A percentile compares a stretch with the other conserved stretches of the same genome.
phyloP scores from a whole-genome alignment of 139 green algal genomes.

The Eudorina sp. region DNA sequence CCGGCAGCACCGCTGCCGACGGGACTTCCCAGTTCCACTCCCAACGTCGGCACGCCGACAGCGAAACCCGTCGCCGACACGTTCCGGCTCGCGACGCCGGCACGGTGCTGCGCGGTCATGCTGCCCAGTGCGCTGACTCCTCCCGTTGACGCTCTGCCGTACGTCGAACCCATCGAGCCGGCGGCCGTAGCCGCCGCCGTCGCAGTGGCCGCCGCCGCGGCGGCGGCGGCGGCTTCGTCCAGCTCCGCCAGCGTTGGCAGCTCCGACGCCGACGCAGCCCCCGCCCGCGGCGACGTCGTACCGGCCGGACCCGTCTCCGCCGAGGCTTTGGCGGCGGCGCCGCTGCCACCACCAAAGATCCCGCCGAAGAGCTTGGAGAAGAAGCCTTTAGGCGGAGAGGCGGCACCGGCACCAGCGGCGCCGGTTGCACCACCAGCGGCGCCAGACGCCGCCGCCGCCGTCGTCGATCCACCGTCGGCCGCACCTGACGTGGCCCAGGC shows the following conservation, averaged over 20 bases:
- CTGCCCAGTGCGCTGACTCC: too few species aligned
- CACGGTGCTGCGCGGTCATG: too few species aligned
- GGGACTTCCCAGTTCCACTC: not conserved
- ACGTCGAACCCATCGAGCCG: not conserved
- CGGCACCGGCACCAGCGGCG: not conserved
- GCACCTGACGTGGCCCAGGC: too few species aligned
- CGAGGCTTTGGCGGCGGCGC: not conserved
- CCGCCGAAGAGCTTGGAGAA: constrained; percentile 12
- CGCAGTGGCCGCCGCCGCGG: not conserved
- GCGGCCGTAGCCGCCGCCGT: not conserved
- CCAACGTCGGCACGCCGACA: not conserved
- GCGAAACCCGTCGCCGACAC: not conserved
- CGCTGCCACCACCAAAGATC: not conserved
- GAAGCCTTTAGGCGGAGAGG: not conserved
- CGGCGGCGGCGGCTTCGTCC: not conserved
- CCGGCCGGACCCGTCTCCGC: not conserved
- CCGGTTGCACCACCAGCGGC: too few species aligned
- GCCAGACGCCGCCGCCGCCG: too few species aligned
- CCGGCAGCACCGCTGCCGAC: not conserved
- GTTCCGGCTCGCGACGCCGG: not conserved
- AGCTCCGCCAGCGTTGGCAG: constrained; percentile 31
- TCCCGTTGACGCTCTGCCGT: not conserved
- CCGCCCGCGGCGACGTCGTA: not conserved
- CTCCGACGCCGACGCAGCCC: not conserved
- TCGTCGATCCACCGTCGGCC: too few species aligned